A percentile compares a stretch with the other conserved stretches of the same genome.
Evolutionary conservation across 768 basidiomycete genomes (phyloP).

Genomic region (Paxillus rubicundulus): DNA sequence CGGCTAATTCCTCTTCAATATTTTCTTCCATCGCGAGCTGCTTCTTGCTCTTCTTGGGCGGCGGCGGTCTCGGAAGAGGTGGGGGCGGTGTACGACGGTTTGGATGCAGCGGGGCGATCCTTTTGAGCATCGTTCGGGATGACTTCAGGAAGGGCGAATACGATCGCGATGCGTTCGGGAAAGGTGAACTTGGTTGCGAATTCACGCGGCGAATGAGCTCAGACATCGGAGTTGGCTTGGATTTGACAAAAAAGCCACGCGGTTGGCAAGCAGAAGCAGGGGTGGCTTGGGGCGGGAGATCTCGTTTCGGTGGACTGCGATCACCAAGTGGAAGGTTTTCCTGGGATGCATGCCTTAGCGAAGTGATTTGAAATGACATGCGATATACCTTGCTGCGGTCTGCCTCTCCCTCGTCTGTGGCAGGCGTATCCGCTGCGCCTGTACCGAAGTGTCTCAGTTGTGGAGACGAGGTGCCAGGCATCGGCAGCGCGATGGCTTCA

Average conservation of each 20-base stretch:
- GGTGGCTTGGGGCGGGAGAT: constrained; percentile 3
- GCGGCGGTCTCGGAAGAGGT: constrained; percentile 65
- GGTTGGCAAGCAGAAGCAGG: constrained; percentile 9
- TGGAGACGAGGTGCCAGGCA: neutral
- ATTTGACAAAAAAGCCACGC: constrained; percentile 45
- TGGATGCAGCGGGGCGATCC: constrained; percentile 74
- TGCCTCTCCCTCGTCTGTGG: constrained; percentile 3
- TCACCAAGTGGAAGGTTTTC: constrained; percentile 11
- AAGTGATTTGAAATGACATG: neutral
- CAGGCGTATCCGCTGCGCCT: neutral
- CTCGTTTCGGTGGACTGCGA: neutral
- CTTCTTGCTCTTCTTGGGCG: constrained; percentile 78
- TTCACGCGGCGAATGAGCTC: constrained; percentile 74
- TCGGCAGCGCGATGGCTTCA: constrained; percentile 1
- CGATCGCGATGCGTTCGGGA: constrained; percentile 26
- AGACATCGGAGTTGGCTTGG: constrained; percentile 63
- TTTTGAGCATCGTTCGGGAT: constrained; percentile 57
- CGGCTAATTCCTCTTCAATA: constrained; percentile 78
- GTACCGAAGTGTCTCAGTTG: neutral
- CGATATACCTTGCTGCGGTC: constrained; percentile 16
- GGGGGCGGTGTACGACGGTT: constrained; percentile 74
- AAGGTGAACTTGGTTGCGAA: constrained; percentile 61
- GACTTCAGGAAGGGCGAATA: constrained; percentile 69
- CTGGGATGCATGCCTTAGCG: constrained; percentile 9
- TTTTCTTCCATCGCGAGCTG: constrained; percentile 71